Evolutionary conservation across 257 asterid genomes (phyloP).

Genomic region (Solanum habrochaites): DNA sequence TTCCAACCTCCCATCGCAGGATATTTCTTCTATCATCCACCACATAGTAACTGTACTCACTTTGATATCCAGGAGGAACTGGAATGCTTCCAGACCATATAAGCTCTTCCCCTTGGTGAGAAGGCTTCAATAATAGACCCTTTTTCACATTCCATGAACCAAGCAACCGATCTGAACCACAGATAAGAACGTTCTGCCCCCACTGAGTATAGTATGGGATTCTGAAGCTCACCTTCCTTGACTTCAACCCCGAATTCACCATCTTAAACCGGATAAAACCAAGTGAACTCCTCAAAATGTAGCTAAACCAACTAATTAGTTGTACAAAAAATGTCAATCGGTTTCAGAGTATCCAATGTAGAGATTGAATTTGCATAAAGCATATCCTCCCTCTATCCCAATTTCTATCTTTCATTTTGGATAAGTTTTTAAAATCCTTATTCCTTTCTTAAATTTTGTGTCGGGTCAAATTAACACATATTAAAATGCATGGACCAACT

Average conservation of each 20-base stretch:
- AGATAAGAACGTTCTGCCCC: slow-evolving; percentile 81
- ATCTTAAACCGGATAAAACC: slow-evolving; percentile 18
- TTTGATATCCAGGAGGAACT: slow-evolving; percentile 40
- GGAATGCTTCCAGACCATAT: slow-evolving; percentile 70
- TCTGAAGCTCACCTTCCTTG: slow-evolving; percentile 56
- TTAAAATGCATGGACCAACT: not conserved
- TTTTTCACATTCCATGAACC: slow-evolving; percentile 92
- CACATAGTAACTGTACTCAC: slow-evolving; percentile 81
- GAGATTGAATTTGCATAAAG: not conserved
- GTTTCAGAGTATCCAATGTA: not conserved
- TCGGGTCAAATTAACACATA: too few relatives aligned
- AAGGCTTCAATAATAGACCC: slow-evolving; percentile 73
- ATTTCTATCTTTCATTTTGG: too few relatives aligned
- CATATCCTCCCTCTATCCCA: too few relatives aligned
- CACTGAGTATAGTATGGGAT: slow-evolving; percentile 85
- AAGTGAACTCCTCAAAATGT: slow-evolving; percentile 3
- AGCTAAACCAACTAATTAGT: slow-evolving; percentile 4
- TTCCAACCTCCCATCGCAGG: slow-evolving; percentile 74
- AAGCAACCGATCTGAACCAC: slow-evolving; percentile 76
- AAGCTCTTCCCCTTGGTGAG: slow-evolving; percentile 73
- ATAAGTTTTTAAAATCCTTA: too few relatives aligned
- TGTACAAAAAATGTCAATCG: not conserved
- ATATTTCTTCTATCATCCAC: slow-evolving; percentile 73
- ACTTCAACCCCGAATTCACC: slow-evolving; percentile 52
- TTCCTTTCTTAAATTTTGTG: too few relatives aligned